phyloP scores from a whole-genome alignment of 345 rosid species.

The Rhodamnia rubescens region DNA sequence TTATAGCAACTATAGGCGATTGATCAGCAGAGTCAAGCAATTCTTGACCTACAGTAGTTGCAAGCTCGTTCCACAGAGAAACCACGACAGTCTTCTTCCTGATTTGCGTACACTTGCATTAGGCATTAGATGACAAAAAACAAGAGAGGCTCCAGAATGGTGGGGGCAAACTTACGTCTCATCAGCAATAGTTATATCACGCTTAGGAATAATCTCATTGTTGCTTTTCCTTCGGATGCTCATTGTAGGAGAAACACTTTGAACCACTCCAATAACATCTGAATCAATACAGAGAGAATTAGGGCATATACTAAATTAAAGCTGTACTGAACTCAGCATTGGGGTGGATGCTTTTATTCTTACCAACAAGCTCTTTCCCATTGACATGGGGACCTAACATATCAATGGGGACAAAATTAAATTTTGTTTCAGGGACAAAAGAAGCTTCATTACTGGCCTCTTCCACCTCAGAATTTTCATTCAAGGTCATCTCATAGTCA shows the following conservation, averaged over 20 bases:
- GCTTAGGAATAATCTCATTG: constrained; percentile 70
- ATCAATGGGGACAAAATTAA: constrained; percentile 71
- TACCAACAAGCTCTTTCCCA: constrained; percentile 71
- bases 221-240: constrained; percentile 72
- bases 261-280: constrained; percentile 89
- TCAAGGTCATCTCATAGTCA: constrained; percentile 91
- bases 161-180: constrained; percentile 34
- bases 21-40: constrained; percentile 54
- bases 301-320: neutral
- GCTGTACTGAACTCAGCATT: neutral
- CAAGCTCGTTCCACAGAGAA: constrained; percentile 80
- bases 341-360: neutral
- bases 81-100: constrained; percentile 80
- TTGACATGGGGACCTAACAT: constrained; percentile 66
- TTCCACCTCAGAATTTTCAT: constrained; percentile 80
- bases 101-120: neutral
- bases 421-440: constrained; percentile 71
- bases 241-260: constrained; percentile 67
- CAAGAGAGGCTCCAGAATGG: neutral
- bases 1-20: constrained; percentile 69
- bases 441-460: constrained; percentile 58
- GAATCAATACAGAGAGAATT: neutral
- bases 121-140: neutral
- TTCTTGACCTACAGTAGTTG: constrained; percentile 68
- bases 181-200: constrained; percentile 78